Evolutionary conservation across 208 protist species (phyloP), one percentile per base, ranked within the genome.

Genomic region (Trypanosoma avium): DNA sequence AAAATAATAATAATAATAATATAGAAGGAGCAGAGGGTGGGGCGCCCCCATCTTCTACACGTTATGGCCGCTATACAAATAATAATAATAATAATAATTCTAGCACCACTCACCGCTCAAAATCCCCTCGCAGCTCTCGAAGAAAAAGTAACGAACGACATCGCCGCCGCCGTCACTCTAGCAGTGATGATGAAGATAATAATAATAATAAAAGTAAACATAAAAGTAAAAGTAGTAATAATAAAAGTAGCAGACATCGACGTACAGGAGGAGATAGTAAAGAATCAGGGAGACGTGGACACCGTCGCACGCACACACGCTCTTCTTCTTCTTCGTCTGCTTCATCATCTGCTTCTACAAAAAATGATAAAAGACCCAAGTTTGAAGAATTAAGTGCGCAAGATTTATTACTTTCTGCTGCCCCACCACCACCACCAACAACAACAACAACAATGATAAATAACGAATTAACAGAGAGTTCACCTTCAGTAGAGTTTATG

Each of bases 381-480:
- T 73, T 73, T 62, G 60, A 73, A 33, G 24, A 35, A n/a, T 58
- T 73, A 5, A 45, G 67, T 43, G 53, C 67, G 43, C 48, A 61
- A 19, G 59, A 73, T 50, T 38, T 73, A 19, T 24, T 73, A 19
- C 48, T 62, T 17, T 36, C 64, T 38, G 32, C 35, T 27, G 9
- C n/a, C 1, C 32, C 4, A 9, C 10, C 58, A 60, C 22, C 58
- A 72, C 26, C 66, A 72, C 21, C 52, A 58, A n/a, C 48, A 66
- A 36, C 48, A 56, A 33, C 38, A 62, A 36, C 24, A 21, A 6
- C 27, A 36, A 29, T 22, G 9, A n/a, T 8, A 35, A 55, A n/a
- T n/a, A n/a, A n/a, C n/a, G n/a, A n/a, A n/a, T n/a, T n/a, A n/a
- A n/a, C n/a, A n/a, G n/a, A n/a, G n/a, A n/a, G n/a, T n/a, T n/a